Conservation (phyloP, 352 stramenopile species). For the Phytopythium oedochilum region DNA sequence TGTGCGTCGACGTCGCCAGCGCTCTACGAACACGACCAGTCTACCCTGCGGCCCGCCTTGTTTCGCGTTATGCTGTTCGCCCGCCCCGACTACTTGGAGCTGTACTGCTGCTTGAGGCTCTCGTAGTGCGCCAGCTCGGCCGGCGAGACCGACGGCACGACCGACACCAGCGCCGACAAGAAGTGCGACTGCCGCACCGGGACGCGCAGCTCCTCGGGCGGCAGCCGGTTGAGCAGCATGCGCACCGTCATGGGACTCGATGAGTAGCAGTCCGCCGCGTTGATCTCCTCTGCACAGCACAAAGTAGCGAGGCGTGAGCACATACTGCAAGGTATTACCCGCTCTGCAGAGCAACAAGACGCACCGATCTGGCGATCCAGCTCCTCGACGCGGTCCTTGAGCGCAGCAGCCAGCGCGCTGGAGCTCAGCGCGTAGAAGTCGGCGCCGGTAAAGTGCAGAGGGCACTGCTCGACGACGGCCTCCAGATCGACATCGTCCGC, state of each 20-base stretch:
- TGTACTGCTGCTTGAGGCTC: constrained; percentile 83
- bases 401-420: constrained; percentile 58
- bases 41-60: not conserved
- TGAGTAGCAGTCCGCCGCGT: constrained; percentile 77
- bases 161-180: constrained; percentile 14
- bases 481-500: constrained; percentile 53
- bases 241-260: constrained; percentile 66
- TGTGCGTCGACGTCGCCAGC: not conserved
- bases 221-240: constrained; percentile 59
- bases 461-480: constrained; percentile 52
- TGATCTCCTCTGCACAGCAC: constrained; percentile 41
- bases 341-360: constrained; percentile 9
- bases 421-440: constrained; percentile 86
- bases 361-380: constrained; percentile 62
- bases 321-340: not conserved
- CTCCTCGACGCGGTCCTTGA: constrained; percentile 71
- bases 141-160: constrained; percentile 82
- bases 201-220: constrained; percentile 55
- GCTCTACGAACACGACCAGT: not conserved
- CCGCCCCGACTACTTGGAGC: constrained; percentile 35
- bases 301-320: not conserved
- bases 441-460: constrained; percentile 75
- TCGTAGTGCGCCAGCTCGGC: constrained; percentile 88
- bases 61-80: not conserved
- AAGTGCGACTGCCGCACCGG: constrained; percentile 47